phyloP scores from a whole-genome alignment of 192 early-diverging fungal genomes.

The Podochytrium sp. region DNA sequence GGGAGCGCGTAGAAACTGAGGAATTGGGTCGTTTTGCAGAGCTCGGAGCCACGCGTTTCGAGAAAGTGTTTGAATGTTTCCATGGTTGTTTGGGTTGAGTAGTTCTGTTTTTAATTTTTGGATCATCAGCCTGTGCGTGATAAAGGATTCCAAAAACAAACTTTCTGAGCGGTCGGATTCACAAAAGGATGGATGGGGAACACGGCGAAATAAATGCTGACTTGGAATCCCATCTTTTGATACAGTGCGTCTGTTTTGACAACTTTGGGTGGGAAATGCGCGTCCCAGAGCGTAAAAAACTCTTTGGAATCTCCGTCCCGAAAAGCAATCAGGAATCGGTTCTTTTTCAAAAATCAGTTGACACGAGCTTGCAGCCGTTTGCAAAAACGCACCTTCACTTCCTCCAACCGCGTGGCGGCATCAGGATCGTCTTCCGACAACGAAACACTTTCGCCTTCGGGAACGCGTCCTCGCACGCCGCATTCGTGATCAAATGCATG shows the following conservation, averaged over 20 bases:
- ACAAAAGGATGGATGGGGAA: slow-evolving; percentile 46
- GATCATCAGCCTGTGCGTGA: too few relatives aligned
- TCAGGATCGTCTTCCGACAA: not conserved
- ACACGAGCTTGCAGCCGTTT: not conserved
- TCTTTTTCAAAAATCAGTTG: slow-evolving; percentile 27
- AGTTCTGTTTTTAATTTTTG: slow-evolving; percentile 3
- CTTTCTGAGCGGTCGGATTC: slow-evolving; percentile 12
- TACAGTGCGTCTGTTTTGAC: slow-evolving; percentile 34
- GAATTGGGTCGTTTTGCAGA: slow-evolving; percentile 51
- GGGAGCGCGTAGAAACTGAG: slow-evolving; percentile 59
- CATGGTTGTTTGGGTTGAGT: slow-evolving; percentile 37
- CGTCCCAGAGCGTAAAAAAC: slow-evolving; percentile 58
- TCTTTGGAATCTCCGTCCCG: slow-evolving; percentile 45
- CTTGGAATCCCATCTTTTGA: slow-evolving; percentile 48
- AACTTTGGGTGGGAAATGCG: slow-evolving; percentile 33
- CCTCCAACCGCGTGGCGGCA: not conserved
- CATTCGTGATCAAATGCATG: slow-evolving; percentile 42
- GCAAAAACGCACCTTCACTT: not conserved
- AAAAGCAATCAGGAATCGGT: slow-evolving; percentile 45
- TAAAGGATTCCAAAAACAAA: not conserved
- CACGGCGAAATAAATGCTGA: slow-evolving; percentile 57
- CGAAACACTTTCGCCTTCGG: not conserved
- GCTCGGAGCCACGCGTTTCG: slow-evolving; percentile 51
- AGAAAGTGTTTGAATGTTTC: slow-evolving; percentile 56
- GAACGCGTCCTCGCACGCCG: slow-evolving; percentile 30